phyloP scores from a whole-genome alignment of 768 basidiomycete genomes.

The Postia placenta region DNA sequence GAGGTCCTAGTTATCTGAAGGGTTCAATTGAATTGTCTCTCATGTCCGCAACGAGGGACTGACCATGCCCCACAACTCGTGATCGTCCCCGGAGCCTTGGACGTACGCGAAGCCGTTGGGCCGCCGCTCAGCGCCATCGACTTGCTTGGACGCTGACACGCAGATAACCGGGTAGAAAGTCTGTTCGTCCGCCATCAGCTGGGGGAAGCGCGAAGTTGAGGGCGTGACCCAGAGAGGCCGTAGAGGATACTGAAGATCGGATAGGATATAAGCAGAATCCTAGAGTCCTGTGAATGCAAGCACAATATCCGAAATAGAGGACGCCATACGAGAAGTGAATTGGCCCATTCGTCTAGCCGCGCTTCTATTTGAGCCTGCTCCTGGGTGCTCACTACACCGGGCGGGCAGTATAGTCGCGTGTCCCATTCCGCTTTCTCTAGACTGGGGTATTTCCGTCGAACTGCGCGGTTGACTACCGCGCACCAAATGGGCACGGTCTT shows the following conservation, averaged over 20 bases:
- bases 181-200: slow-evolving; percentile 23
- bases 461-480: slow-evolving; percentile 72
- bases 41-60: slow-evolving; percentile 8
- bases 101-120: slow-evolving; percentile 76
- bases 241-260: slow-evolving; percentile 55
- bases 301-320: background rate
- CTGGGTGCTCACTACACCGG: slow-evolving; percentile 57
- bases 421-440: slow-evolving; percentile 40
- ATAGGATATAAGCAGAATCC: slow-evolving; percentile 69
- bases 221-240: slow-evolving; percentile 89
- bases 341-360: slow-evolving; percentile 62
- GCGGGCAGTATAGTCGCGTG: slow-evolving; percentile 60
- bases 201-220: slow-evolving; percentile 46
- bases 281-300: too few species aligned
- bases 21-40: too few species aligned
- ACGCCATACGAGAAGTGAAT: slow-evolving; percentile 54
- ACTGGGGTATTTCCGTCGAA: slow-evolving; percentile 25
- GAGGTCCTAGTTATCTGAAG: slow-evolving; percentile 67
- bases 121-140: slow-evolving; percentile 58
- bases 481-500: slow-evolving; percentile 92
- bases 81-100: slow-evolving; percentile 94
- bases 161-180: slow-evolving; percentile 71
- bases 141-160: slow-evolving; percentile 76
- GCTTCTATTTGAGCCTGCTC: slow-evolving; percentile 78
- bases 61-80: slow-evolving; percentile 85